Evolutionary conservation across 2,329 filamentous ascomycete species (phyloP).

Genomic region (Pseudofabraea citricarpa): DNA sequence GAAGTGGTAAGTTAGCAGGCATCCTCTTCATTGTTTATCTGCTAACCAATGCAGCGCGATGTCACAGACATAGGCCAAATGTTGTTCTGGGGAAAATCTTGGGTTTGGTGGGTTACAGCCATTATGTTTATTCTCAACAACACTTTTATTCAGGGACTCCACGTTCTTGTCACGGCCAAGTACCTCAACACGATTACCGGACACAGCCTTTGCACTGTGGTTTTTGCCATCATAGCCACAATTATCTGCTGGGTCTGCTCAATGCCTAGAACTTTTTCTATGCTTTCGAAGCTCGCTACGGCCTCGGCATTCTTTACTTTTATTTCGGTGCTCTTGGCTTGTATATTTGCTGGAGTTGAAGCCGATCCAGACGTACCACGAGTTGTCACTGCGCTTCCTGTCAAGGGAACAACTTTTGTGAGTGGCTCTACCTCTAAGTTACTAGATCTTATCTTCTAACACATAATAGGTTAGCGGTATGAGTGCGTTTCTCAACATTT

Average conservation of each 20-base stretch:
- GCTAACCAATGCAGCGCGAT: too few relatives aligned
- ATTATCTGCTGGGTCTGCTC: slow-evolving; percentile 75
- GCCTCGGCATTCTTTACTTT: slow-evolving; percentile 85
- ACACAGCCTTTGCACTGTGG: slow-evolving; percentile 69
- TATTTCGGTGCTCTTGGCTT: slow-evolving; percentile 77
- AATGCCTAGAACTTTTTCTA: slow-evolving; percentile 78
- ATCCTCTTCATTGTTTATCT: too few relatives aligned
- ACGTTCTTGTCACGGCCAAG: slow-evolving; percentile 78
- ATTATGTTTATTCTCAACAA: slow-evolving; percentile 94
- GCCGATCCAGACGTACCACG: slow-evolving; percentile 68
- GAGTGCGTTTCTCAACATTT: slow-evolving; percentile 91
- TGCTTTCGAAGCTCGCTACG: slow-evolving; percentile 74
- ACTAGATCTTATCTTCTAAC: too few relatives aligned
- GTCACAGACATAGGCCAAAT: slow-evolving; percentile 95
- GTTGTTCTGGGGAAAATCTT: slow-evolving; percentile 80
- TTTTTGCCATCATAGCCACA: slow-evolving; percentile 70
- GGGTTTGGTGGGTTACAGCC: slow-evolving; percentile 65
- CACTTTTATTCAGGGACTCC: slow-evolving; percentile 79
- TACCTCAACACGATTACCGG: slow-evolving; percentile 87
- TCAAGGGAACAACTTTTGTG: too few relatives aligned
- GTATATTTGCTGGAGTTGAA: slow-evolving; percentile 76
- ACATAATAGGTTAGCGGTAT: too few relatives aligned
- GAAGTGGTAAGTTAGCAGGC: too few relatives aligned
- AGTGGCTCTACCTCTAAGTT: too few relatives aligned
- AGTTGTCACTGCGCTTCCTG: too few relatives aligned